phyloP scores from a whole-genome alignment of 169 alveolate genomes.

The Eimeria praecox region DNA sequence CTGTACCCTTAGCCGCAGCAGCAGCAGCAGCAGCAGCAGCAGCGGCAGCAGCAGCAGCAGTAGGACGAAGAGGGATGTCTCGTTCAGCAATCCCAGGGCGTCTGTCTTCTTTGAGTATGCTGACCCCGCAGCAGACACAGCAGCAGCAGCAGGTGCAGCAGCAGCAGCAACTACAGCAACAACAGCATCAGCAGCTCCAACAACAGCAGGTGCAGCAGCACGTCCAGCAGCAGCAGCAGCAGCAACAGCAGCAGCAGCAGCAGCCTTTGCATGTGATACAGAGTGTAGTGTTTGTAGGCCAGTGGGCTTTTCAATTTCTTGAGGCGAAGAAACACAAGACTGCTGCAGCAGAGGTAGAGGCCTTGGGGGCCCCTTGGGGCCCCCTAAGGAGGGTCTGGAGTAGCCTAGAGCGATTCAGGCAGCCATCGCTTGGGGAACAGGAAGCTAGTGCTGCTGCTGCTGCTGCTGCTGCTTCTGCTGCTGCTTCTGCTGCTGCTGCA shows the following conservation, averaged over 20 bases:
- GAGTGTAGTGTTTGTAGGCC: constrained; percentile 24
- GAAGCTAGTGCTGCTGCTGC: constrained; percentile 6
- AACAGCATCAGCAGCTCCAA: not conserved
- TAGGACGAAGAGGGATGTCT: not conserved
- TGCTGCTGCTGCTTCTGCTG: not conserved
- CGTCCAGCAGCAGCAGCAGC: not conserved
- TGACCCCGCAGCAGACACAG: not conserved
- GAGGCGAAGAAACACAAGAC: not conserved
- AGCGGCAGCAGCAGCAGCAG: not conserved
- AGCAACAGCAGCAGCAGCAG: constrained; percentile 31
- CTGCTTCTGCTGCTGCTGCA: not conserved
- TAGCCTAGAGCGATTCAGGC: not conserved
- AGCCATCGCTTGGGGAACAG: not conserved
- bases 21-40: constrained; percentile 25
- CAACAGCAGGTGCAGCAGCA: not conserved
- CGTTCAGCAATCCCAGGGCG: not conserved
- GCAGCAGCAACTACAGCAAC: constrained; percentile 1
- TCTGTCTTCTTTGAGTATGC: not conserved
- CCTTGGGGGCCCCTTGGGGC: constrained; percentile 27
- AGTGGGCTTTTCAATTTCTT: constrained; percentile 41
- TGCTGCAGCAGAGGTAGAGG: not conserved
- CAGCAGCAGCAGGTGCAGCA: not conserved
- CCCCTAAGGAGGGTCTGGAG: not conserved
- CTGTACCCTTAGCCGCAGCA: not conserved
- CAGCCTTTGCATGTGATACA: not conserved